These are phyloP conservation scores for Lactarius hengduanensis DNA, from an alignment of 768 basidiomycete genomes.

Conservation along the genomic window DNA sequence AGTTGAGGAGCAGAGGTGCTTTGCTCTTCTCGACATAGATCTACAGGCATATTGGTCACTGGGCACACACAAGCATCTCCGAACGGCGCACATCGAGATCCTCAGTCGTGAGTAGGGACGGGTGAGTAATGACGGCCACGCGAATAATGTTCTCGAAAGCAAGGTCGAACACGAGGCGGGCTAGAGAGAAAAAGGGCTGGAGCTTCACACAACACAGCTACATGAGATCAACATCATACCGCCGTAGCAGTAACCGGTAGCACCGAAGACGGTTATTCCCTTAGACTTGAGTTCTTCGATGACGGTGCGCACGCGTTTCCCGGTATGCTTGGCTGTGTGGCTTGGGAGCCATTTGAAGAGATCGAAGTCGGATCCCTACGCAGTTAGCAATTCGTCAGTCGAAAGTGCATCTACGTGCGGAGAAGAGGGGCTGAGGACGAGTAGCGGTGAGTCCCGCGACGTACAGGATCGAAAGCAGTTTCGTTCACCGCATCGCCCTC, in stretches of 20 bases:
- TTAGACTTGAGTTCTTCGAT: constrained; percentile 34
- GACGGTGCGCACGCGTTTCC: constrained; percentile 30
- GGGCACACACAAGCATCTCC: not conserved
- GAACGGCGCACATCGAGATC: constrained; percentile 39
- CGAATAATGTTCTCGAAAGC: constrained; percentile 43
- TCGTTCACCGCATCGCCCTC: constrained; percentile 32
- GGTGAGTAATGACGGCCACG: constrained; percentile 46
- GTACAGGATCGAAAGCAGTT: constrained; percentile 28
- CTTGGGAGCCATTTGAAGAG: constrained; percentile 10
- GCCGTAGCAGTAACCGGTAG: constrained; percentile 35
- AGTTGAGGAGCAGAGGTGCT: constrained; percentile 45
- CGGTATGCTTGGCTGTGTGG: constrained; percentile 29
- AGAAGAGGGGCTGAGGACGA: not conserved
- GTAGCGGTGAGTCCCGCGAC: not conserved
- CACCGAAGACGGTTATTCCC: constrained; percentile 35
- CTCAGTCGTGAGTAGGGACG: constrained; percentile 42
- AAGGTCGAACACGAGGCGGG: constrained; percentile 35
- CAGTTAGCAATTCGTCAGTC: not conserved
- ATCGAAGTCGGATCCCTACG: constrained; percentile 18
- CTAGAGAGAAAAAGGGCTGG: not conserved
- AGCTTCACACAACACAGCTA: not conserved
- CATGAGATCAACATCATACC: constrained; percentile 15
- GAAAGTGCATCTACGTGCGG: not conserved
- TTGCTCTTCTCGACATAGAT: constrained; percentile 36
- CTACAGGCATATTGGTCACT: constrained; percentile 26